These are phyloP conservation scores for Alternaria brassicicola DNA, from an alignment of 2,329 filamentous ascomycete genomes.

Conservation along the genomic window DNA sequence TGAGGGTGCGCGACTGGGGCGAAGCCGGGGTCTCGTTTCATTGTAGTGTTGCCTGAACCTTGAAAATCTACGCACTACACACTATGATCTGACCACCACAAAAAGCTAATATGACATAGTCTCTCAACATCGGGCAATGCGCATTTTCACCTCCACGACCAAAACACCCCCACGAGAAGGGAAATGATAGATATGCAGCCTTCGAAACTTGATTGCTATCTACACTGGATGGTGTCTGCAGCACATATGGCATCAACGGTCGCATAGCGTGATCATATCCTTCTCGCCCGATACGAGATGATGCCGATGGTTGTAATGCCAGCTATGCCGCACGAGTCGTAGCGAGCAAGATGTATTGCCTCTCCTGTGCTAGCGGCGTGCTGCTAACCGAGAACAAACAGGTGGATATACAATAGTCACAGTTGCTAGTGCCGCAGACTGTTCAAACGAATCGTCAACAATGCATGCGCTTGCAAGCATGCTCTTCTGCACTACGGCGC, in stretches of 20 bases:
- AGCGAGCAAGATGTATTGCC: conserved; percentile 1
- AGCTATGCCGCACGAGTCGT: conserved; percentile 5
- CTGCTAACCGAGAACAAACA: conserved; percentile 1
- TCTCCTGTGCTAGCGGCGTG: conserved; percentile 3
- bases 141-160: not conserved
- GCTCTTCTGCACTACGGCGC: not conserved
- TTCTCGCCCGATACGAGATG: conserved; percentile 9
- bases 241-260: not conserved
- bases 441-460: not conserved
- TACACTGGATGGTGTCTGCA: not conserved
- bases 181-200: not conserved
- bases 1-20: conserved; percentile 3
- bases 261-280: not conserved
- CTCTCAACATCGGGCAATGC: not conserved
- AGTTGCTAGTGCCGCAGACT: not conserved
- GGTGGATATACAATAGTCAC: conserved; percentile 11
- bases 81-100: not conserved
- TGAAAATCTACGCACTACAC: not conserved
- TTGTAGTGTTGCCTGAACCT: not conserved
- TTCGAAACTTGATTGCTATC: not conserved
- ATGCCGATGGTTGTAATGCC: conserved; percentile 9
- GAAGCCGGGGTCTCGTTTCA: conserved; percentile 3
- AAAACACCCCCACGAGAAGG: not conserved
- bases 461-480: conserved; percentile 7
- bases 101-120: not conserved